Evolutionary conservation across 163 green algal species (phyloP).

Genomic region (Scenedesmus sp.): DNA sequence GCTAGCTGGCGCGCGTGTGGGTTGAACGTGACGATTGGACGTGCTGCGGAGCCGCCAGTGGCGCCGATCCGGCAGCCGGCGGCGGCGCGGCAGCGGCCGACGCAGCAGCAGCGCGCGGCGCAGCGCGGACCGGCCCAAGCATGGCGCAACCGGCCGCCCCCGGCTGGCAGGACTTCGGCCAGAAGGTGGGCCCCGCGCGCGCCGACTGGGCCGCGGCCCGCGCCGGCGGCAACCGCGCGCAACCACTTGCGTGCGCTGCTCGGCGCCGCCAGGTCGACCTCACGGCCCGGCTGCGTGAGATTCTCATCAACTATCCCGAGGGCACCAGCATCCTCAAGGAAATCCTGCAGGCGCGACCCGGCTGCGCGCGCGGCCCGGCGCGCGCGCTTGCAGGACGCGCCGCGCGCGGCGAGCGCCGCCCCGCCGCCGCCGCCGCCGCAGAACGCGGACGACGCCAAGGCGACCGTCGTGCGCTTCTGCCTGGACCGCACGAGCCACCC

Average conservation of each 20-base stretch:
- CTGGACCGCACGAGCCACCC: conserved; percentile 69
- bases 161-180: conserved; percentile 65
- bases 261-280: conserved; percentile 65
- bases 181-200: conserved; percentile 15
- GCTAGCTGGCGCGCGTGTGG: background rate
- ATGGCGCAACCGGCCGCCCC: background rate
- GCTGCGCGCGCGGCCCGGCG: background rate
- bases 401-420: background rate
- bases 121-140: background rate
- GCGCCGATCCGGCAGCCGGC: background rate
- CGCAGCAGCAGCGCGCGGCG: background rate
- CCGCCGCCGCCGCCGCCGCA: conserved; percentile 37
- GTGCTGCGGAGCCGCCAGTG: background rate
- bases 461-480: conserved; percentile 70
- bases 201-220: background rate
- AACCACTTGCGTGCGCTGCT: background rate
- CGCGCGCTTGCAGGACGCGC: background rate
- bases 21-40: background rate
- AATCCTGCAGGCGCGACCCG: conserved; percentile 62
- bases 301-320: conserved; percentile 82
- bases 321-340: conserved; percentile 76
- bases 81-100: background rate
- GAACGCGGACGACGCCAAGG: conserved; percentile 81
- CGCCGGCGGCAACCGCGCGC: background rate
- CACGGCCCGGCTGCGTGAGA: conserved; percentile 74